These are phyloP conservation scores for Talaromyces piceae DNA, from an alignment of 2,329 filamentous ascomycete genomes.

Conservation along the genomic window DNA sequence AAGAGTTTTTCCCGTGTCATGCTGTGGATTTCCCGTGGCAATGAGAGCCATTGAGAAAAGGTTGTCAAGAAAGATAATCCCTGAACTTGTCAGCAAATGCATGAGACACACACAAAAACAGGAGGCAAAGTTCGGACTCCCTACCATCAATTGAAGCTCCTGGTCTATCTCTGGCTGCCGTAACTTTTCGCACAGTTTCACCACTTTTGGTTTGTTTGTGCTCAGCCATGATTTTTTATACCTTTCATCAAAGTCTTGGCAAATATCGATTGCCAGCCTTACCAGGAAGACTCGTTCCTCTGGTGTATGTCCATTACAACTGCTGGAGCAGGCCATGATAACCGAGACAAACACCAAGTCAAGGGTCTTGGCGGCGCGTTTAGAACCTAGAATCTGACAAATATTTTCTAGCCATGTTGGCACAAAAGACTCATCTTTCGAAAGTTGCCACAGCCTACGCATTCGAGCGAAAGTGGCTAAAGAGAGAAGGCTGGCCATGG, in stretches of 20 bases:
- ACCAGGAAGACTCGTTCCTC: constrained; percentile 28
- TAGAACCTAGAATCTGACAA: constrained; percentile 32
- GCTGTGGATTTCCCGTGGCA: constrained; percentile 21
- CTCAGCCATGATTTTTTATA: constrained; percentile 29
- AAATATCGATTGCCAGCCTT: constrained; percentile 28
- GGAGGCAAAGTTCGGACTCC: background rate
- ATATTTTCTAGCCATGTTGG: constrained; percentile 29
- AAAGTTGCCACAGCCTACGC: constrained; percentile 14
- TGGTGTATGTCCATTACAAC: constrained; percentile 20
- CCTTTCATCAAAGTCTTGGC: constrained; percentile 24
- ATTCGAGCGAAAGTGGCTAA: constrained; percentile 34
- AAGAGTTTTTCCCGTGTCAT: constrained; percentile 20
- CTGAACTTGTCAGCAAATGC: constrained; percentile 16
- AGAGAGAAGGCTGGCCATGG: constrained; percentile 34
- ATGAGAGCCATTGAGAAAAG: constrained; percentile 17
- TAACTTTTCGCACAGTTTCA: constrained; percentile 33
- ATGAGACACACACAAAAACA: background rate
- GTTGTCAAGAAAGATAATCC: constrained; percentile 25
- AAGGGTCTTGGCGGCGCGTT: constrained; percentile 32
- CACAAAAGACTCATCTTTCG: constrained; percentile 12
- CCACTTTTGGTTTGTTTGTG: constrained; percentile 25
- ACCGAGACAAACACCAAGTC: constrained; percentile 35
- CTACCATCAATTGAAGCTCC: constrained; percentile 30
- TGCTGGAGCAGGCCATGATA: constrained; percentile 34
- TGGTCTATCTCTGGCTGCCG: constrained; percentile 20